Conservation (phyloP, 2,329 filamentous ascomycete genomes). For the Beauveria brongniartii region DNA sequence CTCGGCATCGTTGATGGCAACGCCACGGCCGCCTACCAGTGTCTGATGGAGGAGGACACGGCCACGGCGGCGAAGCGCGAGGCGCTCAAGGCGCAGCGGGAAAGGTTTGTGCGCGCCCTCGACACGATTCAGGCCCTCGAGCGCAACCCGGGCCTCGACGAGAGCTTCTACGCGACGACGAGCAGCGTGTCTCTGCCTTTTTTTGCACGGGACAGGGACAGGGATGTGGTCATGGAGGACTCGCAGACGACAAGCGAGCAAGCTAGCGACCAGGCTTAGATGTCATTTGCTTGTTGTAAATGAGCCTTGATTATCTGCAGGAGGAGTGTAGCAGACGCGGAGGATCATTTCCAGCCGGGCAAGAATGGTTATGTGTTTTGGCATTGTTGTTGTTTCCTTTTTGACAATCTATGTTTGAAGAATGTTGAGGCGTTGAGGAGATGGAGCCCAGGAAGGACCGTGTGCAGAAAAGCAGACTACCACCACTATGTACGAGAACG, state of each 20-base stretch:
- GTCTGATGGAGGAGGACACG: slow-evolving; percentile 42
- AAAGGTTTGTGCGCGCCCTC: slow-evolving; percentile 40
- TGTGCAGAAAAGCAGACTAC: neutral
- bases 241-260: slow-evolving; percentile 8
- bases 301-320: neutral
- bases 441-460: neutral
- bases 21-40: slow-evolving; percentile 26
- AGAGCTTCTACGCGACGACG: slow-evolving; percentile 9
- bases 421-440: neutral
- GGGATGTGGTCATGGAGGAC: neutral
- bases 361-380: neutral
- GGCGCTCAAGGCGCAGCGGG: slow-evolving; percentile 33
- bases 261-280: slow-evolving; percentile 4
- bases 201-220: neutral
- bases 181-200: neutral
- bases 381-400: neutral
- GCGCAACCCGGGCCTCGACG: slow-evolving; percentile 21
- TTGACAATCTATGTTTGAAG: neutral
- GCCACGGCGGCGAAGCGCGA: slow-evolving; percentile 33
- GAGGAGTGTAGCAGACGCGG: neutral
- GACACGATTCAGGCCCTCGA: slow-evolving; percentile 37
- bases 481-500: neutral
- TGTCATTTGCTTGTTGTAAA: neutral
- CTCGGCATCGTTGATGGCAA: slow-evolving; percentile 31
- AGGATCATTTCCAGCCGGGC: neutral